Percentiles rank a stretch among this genome's conserved stretches.
phyloP scores from a whole-genome alignment of 139 green algal genomes.

The Asterochloris erici region DNA sequence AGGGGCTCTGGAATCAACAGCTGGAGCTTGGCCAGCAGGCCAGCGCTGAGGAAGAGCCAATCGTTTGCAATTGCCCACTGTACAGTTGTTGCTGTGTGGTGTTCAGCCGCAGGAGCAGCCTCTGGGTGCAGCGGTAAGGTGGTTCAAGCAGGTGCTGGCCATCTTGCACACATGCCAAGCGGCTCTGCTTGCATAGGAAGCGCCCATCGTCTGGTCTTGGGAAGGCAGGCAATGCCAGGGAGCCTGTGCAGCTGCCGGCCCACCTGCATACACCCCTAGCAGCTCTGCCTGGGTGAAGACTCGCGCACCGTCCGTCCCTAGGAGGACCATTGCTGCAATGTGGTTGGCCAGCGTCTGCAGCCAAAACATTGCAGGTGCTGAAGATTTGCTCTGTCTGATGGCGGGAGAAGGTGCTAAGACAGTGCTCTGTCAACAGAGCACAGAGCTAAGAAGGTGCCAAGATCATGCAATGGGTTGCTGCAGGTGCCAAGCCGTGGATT shows the following conservation, averaged over 20 bases:
- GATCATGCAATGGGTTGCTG: no score
- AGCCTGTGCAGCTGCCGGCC: neutral
- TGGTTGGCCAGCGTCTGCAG: conserved; percentile 25
- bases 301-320: conserved; percentile 17
- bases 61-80: neutral
- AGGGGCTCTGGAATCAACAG: no score
- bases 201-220: neutral
- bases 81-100: neutral
- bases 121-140: neutral
- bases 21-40: no score
- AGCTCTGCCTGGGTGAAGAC: conserved; percentile 11
- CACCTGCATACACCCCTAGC: conserved; percentile 34
- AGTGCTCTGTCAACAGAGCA: no score
- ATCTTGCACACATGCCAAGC: neutral
- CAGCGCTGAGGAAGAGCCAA: no score
- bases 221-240: neutral
- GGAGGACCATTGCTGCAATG: conserved; percentile 17
- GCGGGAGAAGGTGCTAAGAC: no score
- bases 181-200: neutral
- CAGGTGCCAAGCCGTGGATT: no score
- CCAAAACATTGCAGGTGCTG: neutral
- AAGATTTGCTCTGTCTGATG: neutral
- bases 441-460: no score
- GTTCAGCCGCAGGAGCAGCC: neutral
- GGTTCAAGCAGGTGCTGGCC: neutral